Base-by-base conservation (phyloP, 805 yeast species). In the Kuraishia piskuri region DNA sequence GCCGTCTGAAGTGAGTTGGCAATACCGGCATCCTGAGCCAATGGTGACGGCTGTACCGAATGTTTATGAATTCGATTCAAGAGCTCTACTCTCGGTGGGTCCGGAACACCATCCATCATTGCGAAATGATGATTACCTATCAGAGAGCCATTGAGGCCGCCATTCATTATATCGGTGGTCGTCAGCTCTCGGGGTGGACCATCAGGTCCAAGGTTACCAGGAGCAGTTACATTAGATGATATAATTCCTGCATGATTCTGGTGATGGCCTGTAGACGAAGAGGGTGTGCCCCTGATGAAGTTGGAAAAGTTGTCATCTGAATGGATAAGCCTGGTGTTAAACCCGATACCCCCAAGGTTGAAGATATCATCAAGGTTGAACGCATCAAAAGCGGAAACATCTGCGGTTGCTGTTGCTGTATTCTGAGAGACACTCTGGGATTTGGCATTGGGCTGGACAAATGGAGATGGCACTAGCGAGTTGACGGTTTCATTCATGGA, bases 261-360 rank as follows among this genome's bases (percentile, higher is more conserved):
- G 4, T 31, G 40, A 31, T 31, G 40, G 14, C n/a, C n/a, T n/a
- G 17, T 31, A 31, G 40, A 31, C 9, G 40, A 10, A 31, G 31
- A 7, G 31, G 40, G 40, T 7, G 53, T 46, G 31, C 23, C 53
- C 50, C 50, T 56, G 12, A 56, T 53, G 23, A 57, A 54, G 26
- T 59, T 58, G 36, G 60, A 52, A 50, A 57, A 61, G 44, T 58
- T 59, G 53, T 69, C 73, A 53, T 68, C 73, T 0, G 71, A 64
- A 46, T 70, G 74, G 46, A 70, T 68, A 40, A 70, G 56, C 46
- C 67, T 59, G 1, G 74, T 70, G 49, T 64, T 69, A 56, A 70
- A 70, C 9, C 74, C 74, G 44, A 70, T 12, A 53, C 60, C 40
- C 17, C 40, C 40, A 6, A 31, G 8, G 40, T 31, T 31, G 17